phyloP scores from a whole-genome alignment of 179 eudicot species.

The Beta macrorhiza region DNA sequence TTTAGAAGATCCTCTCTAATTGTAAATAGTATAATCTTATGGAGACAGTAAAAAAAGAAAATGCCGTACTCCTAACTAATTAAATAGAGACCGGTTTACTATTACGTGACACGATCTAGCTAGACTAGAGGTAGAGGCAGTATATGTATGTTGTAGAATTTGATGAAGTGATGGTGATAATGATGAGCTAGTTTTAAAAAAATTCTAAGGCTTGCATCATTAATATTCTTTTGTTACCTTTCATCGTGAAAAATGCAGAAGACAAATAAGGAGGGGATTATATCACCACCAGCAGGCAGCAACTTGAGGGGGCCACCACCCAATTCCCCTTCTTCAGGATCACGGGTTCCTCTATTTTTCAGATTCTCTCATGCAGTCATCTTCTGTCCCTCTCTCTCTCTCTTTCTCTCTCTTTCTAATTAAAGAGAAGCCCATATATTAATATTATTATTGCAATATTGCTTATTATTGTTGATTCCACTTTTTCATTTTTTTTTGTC shows the following conservation, averaged over 20 bases:
- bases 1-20: no score
- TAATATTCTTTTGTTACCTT: conserved; percentile 22
- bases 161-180: neutral
- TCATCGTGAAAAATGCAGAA: conserved; percentile 19
- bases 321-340: neutral
- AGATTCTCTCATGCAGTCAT: conserved; percentile 23
- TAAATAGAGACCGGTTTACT: no score
- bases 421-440: neutral
- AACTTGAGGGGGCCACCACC: conserved; percentile 5
- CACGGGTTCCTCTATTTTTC: conserved; percentile 17
- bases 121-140: no score
- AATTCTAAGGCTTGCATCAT: conserved; percentile 21
- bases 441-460: neutral
- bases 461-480: neutral
- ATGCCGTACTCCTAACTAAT: no score
- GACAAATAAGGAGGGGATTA: neutral
- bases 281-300: neutral
- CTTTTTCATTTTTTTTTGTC: neutral
- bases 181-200: neutral
- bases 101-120: neutral
- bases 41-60: no score
- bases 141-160: neutral
- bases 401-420: neutral
- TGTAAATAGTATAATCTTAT: no score
- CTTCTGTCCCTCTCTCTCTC: conserved; percentile 17